Conservation (phyloP, 2,329 filamentous ascomycete genomes). For the Diaporthe velutina region DNA sequence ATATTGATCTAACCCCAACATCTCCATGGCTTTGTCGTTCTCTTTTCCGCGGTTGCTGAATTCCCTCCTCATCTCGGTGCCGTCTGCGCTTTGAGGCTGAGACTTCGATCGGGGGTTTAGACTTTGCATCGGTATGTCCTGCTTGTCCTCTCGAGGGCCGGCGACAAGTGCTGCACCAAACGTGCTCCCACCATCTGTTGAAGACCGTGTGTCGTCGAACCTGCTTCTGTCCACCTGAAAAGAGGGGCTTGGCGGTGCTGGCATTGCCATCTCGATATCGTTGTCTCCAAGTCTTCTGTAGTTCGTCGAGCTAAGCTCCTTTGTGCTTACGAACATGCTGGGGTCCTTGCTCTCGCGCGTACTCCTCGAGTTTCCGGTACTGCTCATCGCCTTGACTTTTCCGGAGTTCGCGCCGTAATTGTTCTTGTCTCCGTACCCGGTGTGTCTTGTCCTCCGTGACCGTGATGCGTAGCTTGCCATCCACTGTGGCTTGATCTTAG, state of each 20-base stretch:
- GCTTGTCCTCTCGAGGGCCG: neutral
- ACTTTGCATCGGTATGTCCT: slow-evolving; percentile 27
- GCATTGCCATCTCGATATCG: slow-evolving; percentile 31
- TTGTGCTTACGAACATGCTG: slow-evolving; percentile 4
- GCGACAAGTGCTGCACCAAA: neutral
- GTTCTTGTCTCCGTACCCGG: neutral
- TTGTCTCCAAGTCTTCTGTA: slow-evolving; percentile 31
- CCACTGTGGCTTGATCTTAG: slow-evolving; percentile 41
- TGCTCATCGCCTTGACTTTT: slow-evolving; percentile 17
- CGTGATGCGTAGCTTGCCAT: slow-evolving; percentile 29
- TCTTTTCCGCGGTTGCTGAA: neutral
- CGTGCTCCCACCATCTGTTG: neutral
- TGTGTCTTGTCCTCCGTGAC: neutral
- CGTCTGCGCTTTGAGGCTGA: neutral
- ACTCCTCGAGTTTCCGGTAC: neutral
- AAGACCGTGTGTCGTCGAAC: neutral
- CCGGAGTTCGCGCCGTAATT: slow-evolving; percentile 9
- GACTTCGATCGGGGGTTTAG: neutral
- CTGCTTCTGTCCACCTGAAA: slow-evolving; percentile 6
- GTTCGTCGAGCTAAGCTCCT: slow-evolving; percentile 25
- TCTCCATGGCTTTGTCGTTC: slow-evolving; percentile 29
- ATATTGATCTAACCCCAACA: slow-evolving; percentile 17
- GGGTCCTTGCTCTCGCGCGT: slow-evolving; percentile 14
- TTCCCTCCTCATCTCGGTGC: neutral
- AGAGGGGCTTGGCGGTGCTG: neutral